A percentile compares a stretch with the other conserved stretches of the same genome.
phyloP scores from a whole-genome alignment of 352 stramenopile species.

The Discostella stelligera region DNA sequence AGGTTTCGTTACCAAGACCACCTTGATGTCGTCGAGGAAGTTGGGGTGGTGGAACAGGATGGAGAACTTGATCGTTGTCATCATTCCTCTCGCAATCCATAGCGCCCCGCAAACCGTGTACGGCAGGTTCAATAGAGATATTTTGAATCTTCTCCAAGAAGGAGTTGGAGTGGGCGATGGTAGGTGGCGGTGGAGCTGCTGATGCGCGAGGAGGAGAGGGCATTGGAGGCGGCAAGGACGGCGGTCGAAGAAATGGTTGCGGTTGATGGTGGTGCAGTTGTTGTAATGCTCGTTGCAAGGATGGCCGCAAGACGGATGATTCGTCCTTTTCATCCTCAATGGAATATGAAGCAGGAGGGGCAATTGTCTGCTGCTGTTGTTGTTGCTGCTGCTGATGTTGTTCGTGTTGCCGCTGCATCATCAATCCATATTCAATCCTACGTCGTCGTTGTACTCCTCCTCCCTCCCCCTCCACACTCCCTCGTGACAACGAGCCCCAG shows the following conservation, averaged over 20 bases:
- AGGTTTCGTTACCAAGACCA: slow-evolving; percentile 3
- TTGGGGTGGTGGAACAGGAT: not conserved
- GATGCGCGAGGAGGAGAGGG: not conserved
- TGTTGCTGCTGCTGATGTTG: not conserved
- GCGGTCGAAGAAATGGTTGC: not conserved
- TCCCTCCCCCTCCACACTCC: not conserved
- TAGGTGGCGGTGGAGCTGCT: not conserved
- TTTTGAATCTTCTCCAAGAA: slow-evolving; percentile 33
- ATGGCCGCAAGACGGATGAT: not conserved
- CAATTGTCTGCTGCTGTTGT: not conserved
- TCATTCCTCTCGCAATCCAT: not conserved
- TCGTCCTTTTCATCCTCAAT: not conserved
- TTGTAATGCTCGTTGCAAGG: not conserved
- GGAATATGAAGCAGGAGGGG: not conserved
- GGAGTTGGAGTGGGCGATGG: slow-evolving; percentile 19
- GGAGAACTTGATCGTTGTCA: not conserved
- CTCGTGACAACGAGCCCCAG: not conserved
- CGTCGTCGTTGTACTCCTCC: not conserved
- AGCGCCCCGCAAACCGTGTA: not conserved
- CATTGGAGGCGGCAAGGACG: not conserved
- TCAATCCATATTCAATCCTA: not conserved
- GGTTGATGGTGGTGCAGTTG: not conserved
- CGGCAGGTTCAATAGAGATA: slow-evolving; percentile 26
- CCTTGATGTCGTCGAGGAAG: not conserved
- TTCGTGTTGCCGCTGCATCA: not conserved